These are phyloP conservation scores for Apiotrichum sp. DNA, from an alignment of 1,284 basidiomycete species.

Conservation along the genomic window DNA sequence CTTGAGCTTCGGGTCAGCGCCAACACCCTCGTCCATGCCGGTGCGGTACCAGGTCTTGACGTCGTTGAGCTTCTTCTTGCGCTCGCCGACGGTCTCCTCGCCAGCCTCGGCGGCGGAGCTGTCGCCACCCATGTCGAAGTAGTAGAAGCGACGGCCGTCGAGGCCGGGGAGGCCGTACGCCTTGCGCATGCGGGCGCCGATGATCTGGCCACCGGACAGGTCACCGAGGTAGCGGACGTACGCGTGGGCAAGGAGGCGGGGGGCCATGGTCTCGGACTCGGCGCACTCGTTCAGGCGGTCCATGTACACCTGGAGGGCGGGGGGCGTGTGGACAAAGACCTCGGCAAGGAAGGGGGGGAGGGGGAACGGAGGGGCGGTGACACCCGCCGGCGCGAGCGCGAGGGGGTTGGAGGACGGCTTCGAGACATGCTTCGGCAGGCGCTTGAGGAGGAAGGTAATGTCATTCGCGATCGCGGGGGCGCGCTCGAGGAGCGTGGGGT, in stretches of 20 bases:
- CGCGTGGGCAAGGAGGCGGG: constrained; percentile 65
- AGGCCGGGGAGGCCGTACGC: constrained; percentile 58
- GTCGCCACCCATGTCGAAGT: constrained; percentile 55
- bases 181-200: constrained; percentile 59
- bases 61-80: constrained; percentile 52
- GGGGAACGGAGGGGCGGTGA: constrained; percentile 53
- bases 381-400: constrained; percentile 11
- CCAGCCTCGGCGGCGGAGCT: constrained; percentile 40
- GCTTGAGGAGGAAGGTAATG: constrained; percentile 58
- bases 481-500: constrained; percentile 62
- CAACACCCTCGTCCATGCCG: constrained; percentile 62
- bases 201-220: constrained; percentile 71
- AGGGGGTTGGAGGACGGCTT: constrained; percentile 1
- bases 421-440: constrained; percentile 19
- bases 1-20: constrained; percentile 54
- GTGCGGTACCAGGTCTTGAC: constrained; percentile 71
- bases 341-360: constrained; percentile 43
- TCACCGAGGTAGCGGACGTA: constrained; percentile 84
- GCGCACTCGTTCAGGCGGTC: constrained; percentile 50
- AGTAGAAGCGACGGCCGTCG: constrained; percentile 62
- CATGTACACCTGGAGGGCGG: constrained; percentile 55
- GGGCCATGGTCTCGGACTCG: constrained; percentile 51
- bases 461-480: constrained; percentile 58
- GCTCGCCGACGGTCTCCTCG: constrained; percentile 47
- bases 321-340: constrained; percentile 50